Evolutionary conservation across 2,329 filamentous ascomycete genomes (phyloP).

Genomic region (Coniochaeta prunicola): DNA sequence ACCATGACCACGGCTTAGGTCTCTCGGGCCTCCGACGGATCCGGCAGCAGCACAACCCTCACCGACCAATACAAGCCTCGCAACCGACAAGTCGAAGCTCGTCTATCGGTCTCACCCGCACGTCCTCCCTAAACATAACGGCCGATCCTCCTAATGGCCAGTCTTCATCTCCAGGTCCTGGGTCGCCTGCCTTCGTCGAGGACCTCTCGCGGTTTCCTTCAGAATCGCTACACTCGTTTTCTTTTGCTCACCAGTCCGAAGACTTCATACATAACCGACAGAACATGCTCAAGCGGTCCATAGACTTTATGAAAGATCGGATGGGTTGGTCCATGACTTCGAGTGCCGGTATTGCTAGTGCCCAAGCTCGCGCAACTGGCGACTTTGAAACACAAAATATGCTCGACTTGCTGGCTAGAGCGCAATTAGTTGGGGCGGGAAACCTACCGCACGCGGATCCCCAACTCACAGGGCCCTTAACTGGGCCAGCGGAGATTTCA

Average conservation of each 20-base stretch:
- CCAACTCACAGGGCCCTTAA: conserved; percentile 56
- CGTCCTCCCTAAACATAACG: conserved; percentile 64
- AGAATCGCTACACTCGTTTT: conserved; percentile 96
- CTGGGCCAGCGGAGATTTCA: conserved; percentile 67
- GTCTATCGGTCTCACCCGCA: conserved; percentile 53
- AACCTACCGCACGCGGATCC: conserved; percentile 46
- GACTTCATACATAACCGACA: conserved; percentile 87
- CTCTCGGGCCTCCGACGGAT: conserved; percentile 87
- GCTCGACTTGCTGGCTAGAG: conserved; percentile 78
- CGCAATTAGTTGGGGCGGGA: conserved; percentile 68
- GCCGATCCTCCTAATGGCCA: conserved; percentile 39
- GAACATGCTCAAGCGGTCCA: conserved; percentile 84
- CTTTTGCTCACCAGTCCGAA: conserved; percentile 91
- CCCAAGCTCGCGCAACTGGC: conserved; percentile 73
- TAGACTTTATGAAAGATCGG: conserved; percentile 94
- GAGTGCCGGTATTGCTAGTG: conserved; percentile 70
- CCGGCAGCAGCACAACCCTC: conserved; percentile 67
- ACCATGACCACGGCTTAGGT: conserved; percentile 82
- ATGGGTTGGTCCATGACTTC: conserved; percentile 68
- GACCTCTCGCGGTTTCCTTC: conserved; percentile 89
- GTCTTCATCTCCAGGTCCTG: conserved; percentile 52
- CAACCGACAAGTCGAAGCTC: conserved; percentile 50
- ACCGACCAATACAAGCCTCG: conserved; percentile 55
- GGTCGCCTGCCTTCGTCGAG: conserved; percentile 73
- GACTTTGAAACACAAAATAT: conserved; percentile 85